Evolutionary conservation across 192 early-diverging fungal species (phyloP), one percentile per base, ranked within the genome.

Genomic region (Umbelopsis ramanniana): DNA sequence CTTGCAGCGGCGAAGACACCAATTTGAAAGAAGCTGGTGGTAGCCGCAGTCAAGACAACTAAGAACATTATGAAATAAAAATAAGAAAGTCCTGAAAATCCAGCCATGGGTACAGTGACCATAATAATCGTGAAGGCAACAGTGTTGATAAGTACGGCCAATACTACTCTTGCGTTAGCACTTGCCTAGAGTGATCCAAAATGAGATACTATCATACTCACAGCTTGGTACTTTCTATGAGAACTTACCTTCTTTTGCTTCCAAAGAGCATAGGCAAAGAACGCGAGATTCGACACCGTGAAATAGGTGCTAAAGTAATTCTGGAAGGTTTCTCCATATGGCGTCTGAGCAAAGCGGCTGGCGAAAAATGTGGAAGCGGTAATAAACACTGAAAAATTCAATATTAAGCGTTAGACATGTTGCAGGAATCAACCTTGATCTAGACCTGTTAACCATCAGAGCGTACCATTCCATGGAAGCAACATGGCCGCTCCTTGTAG

Each of bases 291-390:
- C 55, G 81, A 82, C 22, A 81, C 79, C 81, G 85, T 92, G 72
- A 86, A 92, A 17, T 75, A 80, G 21, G 86, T 81, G 4, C 88
- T 89, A 72, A 94, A 94, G 79, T 89, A 94, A 81, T 90, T 93
- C 69, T 91, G 91, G 78, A 93, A 94, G 24, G 86, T 89, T 46
- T 86, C 69, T 29, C 83, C 83, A 48, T 87, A 89, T 2, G 77
- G 50, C 21, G 89, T 89, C 35, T 86, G 88, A 35, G 74, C 72
- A 76, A 93, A 91, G 73, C 84, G 80, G 47, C 81, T 76, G 19
- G 78, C 79, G 80, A 92, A 94, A 75, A 89, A 94, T 69, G 89
- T 90, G 1, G 89, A 86, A 2, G 93, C 92, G 48, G 88, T 92
- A 77, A 94, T 94, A 57, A 93, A 93, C 29, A 90, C 83, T 87